These are phyloP conservation scores for Fusarium metavorans DNA, from an alignment of 2,329 filamentous ascomycete species.

Conservation along the genomic window DNA sequence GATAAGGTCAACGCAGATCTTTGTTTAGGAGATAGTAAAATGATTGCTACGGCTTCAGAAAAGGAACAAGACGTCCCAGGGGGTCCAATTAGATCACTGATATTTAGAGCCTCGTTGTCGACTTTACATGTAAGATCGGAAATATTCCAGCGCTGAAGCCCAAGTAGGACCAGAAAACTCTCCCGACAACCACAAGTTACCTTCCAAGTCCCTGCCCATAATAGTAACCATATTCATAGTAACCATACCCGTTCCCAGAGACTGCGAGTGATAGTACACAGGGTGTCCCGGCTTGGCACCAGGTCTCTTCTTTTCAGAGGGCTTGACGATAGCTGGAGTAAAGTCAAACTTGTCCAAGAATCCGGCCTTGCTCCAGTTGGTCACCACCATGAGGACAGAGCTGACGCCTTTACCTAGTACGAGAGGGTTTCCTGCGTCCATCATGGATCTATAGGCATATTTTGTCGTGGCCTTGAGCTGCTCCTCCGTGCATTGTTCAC, in stretches of 20 bases:
- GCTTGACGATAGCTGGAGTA: neutral
- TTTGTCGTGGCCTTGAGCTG: neutral
- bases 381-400: neutral
- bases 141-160: neutral
- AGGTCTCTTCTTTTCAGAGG: neutral
- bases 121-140: neutral
- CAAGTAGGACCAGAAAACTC: neutral
- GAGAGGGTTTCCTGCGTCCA: neutral
- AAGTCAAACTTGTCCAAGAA: neutral
- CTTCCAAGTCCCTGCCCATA: neutral
- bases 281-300: neutral
- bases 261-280: neutral
- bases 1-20: neutral
- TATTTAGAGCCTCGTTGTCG: neutral
- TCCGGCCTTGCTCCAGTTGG: neutral
- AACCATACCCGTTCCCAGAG: neutral
- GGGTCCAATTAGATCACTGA: neutral
- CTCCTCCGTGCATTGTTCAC: neutral
- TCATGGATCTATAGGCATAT: neutral
- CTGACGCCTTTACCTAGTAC: neutral
- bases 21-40: neutral
- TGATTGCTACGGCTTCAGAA: accelerated
- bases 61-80: neutral
- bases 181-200: neutral
- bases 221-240: neutral